A percentile compares a stretch with the other conserved stretches of the same genome.
Conservation (phyloP, 2,329 filamentous ascomycete species). For the Geosmithia morbida region DNA sequence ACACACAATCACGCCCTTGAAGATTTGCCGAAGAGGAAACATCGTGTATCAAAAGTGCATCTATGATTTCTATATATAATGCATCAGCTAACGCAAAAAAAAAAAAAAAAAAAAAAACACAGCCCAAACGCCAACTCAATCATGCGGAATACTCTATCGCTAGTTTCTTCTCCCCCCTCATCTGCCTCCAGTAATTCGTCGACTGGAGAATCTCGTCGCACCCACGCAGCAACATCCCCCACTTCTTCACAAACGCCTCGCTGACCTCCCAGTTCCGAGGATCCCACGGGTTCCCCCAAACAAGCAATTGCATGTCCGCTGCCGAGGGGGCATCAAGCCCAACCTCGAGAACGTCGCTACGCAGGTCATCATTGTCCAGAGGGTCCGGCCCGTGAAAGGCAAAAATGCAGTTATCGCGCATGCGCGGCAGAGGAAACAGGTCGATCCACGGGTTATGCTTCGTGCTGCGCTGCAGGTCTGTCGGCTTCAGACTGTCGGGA, state of each 20-base stretch:
- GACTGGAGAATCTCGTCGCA: conserved; percentile 18
- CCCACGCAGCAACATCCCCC: conserved; percentile 20
- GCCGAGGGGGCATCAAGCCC: neutral
- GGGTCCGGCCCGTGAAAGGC: neutral
- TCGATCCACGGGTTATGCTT: conserved; percentile 21
- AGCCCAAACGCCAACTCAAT: neutral
- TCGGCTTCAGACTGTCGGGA: conserved; percentile 1
- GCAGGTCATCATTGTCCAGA: neutral
- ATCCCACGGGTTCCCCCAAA: conserved; percentile 33
- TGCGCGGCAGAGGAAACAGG: conserved; percentile 16
- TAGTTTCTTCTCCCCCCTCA: neutral
- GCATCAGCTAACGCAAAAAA: no score
- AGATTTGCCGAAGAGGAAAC: no score
- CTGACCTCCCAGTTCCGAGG: conserved; percentile 29
- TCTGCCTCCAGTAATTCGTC: conserved; percentile 17
- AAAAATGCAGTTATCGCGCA: conserved; percentile 17
- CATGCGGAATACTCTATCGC: neutral
- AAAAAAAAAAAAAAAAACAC: no score
- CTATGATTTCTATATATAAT: no score
- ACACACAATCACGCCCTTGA: no score
- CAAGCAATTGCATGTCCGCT: conserved; percentile 14
- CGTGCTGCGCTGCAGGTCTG: conserved; percentile 2
- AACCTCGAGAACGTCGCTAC: neutral
- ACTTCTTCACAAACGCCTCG: conserved; percentile 25
- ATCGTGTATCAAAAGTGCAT: no score